Percentiles rank a stretch among this genome's conserved stretches.
Evolutionary conservation across 768 basidiomycete genomes (phyloP).

Genomic region (Boletellus sp.): DNA sequence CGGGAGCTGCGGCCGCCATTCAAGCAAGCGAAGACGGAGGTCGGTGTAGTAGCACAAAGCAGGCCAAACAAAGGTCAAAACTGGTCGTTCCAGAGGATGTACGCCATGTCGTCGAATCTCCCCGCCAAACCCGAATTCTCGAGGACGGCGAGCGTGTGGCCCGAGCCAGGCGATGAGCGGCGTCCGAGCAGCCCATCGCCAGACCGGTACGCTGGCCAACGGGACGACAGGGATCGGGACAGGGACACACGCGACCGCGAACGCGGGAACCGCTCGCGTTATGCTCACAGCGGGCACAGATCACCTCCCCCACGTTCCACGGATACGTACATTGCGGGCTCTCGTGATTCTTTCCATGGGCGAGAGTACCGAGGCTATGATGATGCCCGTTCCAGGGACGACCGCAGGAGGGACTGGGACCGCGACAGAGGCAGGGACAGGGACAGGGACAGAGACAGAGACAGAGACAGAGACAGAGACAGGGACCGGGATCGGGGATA

Average conservation of each 20-base stretch:
- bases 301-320: conserved; percentile 15
- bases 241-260: conserved; percentile 22
- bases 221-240: conserved; percentile 27
- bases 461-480: conserved; percentile 11
- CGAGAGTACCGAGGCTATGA: conserved; percentile 22
- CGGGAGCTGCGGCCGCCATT: conserved; percentile 44
- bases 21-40: not conserved
- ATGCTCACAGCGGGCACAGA: conserved; percentile 12
- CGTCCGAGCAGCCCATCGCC: conserved; percentile 19
- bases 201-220: conserved; percentile 20
- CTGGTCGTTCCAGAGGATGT: not conserved
- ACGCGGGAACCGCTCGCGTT: conserved; percentile 15
- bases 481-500: conserved; percentile 20
- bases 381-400: conserved; percentile 18
- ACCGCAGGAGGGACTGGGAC: conserved; percentile 25
- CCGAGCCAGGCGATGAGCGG: conserved; percentile 24
- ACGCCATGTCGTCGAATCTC: conserved; percentile 28
- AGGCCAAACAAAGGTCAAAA: conserved; percentile 18
- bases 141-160: conserved; percentile 16
- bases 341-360: conserved; percentile 18
- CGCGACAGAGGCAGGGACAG: conserved; percentile 22
- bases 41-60: conserved; percentile 6
- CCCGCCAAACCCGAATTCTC: conserved; percentile 31
- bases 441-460: conserved; percentile 21
- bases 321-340: conserved; percentile 14